Conservation (phyloP, 768 basidiomycete genomes). For the Mycena rosella region DNA sequence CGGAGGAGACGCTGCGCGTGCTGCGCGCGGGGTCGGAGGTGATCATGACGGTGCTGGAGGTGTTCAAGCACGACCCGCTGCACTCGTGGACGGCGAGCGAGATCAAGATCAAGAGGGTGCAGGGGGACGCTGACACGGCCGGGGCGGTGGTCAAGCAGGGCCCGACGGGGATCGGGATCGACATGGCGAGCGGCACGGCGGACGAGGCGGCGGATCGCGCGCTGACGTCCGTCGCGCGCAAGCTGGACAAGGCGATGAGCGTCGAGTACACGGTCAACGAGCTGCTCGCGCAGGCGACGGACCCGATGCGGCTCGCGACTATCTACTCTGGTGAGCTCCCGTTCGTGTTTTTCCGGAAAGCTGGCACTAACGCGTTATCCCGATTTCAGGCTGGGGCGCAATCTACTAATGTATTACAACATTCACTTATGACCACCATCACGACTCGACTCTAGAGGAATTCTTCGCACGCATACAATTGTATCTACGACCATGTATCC, state of each 20-base stretch:
- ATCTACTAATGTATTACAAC: slow-evolving; percentile 30
- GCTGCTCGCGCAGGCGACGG: slow-evolving; percentile 90
- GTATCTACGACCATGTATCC: slow-evolving; percentile 16
- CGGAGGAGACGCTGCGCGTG: slow-evolving; percentile 95
- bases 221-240: slow-evolving; percentile 80
- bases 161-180: slow-evolving; percentile 64
- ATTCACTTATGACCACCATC: background rate
- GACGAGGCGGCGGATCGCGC: slow-evolving; percentile 94
- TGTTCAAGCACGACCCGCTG: slow-evolving; percentile 96
- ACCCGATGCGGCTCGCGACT: slow-evolving; percentile 77
- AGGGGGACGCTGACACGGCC: slow-evolving; percentile 53
- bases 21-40: slow-evolving; percentile 87
- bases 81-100: slow-evolving; percentile 92
- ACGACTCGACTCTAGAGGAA: slow-evolving; percentile 5
- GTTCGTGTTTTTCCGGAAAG: slow-evolving; percentile 3
- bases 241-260: slow-evolving; percentile 87
- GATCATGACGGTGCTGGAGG: slow-evolving; percentile 95
- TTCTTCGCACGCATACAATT: slow-evolving; percentile 12
- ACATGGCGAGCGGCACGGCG: slow-evolving; percentile 74
- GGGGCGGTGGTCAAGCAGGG: slow-evolving; percentile 38
- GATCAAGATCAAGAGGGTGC: slow-evolving; percentile 76
- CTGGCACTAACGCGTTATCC: slow-evolving; percentile 1
- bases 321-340: slow-evolving; percentile 78
- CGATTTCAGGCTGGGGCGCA: slow-evolving; percentile 49
- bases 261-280: slow-evolving; percentile 96